These are phyloP conservation scores for Simplicillium aogashimaense DNA, from an alignment of 2,329 filamentous ascomycete species.

Conservation along the genomic window DNA sequence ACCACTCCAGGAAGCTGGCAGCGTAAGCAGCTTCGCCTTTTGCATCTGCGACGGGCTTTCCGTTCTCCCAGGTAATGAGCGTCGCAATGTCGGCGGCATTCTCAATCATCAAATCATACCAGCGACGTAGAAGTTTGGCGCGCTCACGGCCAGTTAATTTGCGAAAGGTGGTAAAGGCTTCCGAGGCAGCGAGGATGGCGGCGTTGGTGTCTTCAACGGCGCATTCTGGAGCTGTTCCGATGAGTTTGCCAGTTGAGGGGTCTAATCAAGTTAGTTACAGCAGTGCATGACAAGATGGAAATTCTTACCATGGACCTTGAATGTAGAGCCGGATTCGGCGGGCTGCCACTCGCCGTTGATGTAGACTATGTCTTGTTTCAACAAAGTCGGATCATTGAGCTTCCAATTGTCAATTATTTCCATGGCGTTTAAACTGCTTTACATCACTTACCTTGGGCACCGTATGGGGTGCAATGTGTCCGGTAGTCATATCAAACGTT, in stretches of 20 bases:
- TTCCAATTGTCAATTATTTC: constrained; percentile 18
- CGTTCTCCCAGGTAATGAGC: constrained; percentile 84
- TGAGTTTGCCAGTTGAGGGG: constrained; percentile 70
- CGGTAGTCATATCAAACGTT: no score
- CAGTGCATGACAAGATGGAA: constrained; percentile 1
- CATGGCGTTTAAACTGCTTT: no score
- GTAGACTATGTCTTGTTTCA: constrained; percentile 75
- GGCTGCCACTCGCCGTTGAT: constrained; percentile 89
- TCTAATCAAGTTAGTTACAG: constrained; percentile 37
- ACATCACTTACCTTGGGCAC: no score
- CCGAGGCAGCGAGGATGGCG: constrained; percentile 75
- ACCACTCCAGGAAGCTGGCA: constrained; percentile 72
- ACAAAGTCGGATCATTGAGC: constrained; percentile 70
- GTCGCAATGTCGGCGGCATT: constrained; percentile 73
- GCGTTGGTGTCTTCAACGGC: constrained; percentile 63
- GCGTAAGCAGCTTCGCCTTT: constrained; percentile 64
- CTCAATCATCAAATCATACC: constrained; percentile 72
- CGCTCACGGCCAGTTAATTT: constrained; percentile 65
- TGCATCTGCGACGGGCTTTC: constrained; percentile 70
- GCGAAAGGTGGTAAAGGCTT: constrained; percentile 63
- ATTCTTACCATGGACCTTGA: constrained; percentile 62
- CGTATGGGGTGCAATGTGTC: no score
- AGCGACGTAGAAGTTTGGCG: constrained; percentile 63
- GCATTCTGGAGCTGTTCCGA: constrained; percentile 82
- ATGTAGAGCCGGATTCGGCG: constrained; percentile 81